Conservation (phyloP, 441 rosid species). For the Populus hybrid region DNA sequence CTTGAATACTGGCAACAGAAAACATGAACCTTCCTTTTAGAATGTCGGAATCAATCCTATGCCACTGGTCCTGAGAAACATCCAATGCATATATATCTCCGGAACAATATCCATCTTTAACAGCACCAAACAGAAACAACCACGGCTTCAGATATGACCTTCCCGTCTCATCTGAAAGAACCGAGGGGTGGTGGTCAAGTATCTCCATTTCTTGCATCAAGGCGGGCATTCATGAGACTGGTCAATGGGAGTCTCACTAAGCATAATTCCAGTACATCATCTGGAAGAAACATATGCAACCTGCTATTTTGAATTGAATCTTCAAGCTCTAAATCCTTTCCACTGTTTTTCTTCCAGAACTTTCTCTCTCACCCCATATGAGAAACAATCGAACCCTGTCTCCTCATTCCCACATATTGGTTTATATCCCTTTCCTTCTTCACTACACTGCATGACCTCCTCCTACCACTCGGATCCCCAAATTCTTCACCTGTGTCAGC, state of each 20-base stretch:
- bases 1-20: slow-evolving; percentile 66
- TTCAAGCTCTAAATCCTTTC: slow-evolving; percentile 47
- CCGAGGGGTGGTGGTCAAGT: no score
- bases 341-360: slow-evolving; percentile 69
- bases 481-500: slow-evolving; percentile 75
- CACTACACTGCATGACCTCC: slow-evolving; percentile 79
- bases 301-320: slow-evolving; percentile 42
- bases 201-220: slow-evolving; percentile 92
- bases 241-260: slow-evolving; percentile 82
- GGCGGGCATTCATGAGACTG: slow-evolving; percentile 80
- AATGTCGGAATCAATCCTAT: no score
- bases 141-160: no score
- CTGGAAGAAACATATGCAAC: slow-evolving; percentile 76
- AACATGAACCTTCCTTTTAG: no score
- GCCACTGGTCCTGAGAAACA: no score
- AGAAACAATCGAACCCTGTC: slow-evolving; percentile 90
- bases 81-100: no score
- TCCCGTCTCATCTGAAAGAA: no score
- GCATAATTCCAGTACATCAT: slow-evolving; percentile 88
- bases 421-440: slow-evolving; percentile 60
- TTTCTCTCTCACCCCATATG: slow-evolving; percentile 83
- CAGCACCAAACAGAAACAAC: no score
- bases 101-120: no score
- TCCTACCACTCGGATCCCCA: slow-evolving; percentile 66
- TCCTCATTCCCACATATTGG: slow-evolving; percentile 60